A percentile compares a stretch with the other conserved stretches of the same genome.
These are phyloP conservation scores for Anthostomella pinea DNA, from an alignment of 2,329 filamentous ascomycete genomes.

Conservation along the genomic window DNA sequence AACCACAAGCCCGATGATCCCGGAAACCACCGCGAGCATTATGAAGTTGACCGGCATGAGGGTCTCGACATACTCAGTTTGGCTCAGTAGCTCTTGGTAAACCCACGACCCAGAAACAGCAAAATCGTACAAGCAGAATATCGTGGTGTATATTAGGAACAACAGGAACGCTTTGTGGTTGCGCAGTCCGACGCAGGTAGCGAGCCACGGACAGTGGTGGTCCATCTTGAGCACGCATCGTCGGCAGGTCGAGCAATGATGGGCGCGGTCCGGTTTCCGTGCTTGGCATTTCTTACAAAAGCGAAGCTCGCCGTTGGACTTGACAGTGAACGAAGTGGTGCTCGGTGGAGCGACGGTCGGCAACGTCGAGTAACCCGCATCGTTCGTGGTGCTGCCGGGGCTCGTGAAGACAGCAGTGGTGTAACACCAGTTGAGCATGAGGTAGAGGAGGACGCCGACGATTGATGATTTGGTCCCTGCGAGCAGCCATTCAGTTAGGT, in stretches of 20 bases:
- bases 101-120: slow-evolving; percentile 77
- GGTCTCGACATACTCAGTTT: slow-evolving; percentile 68
- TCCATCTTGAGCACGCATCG: slow-evolving; percentile 99
- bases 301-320: slow-evolving; percentile 78
- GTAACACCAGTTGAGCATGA: slow-evolving; percentile 83
- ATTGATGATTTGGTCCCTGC: slow-evolving; percentile 56
- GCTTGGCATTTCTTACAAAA: slow-evolving; percentile 98
- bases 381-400: slow-evolving; percentile 69
- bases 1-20: slow-evolving; percentile 87
- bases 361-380: slow-evolving; percentile 73
- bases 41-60: slow-evolving; percentile 89
- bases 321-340: slow-evolving; percentile 83
- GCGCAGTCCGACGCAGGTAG: slow-evolving; percentile 86
- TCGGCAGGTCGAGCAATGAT: slow-evolving; percentile 94
- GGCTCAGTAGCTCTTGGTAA: slow-evolving; percentile 75
- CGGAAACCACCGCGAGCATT: slow-evolving; percentile 78
- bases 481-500: too few relatives aligned
- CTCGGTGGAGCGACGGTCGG: slow-evolving; percentile 64
- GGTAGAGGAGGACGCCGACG: slow-evolving; percentile 68
- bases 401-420: slow-evolving; percentile 90
- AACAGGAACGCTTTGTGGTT: slow-evolving; percentile 97
- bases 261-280: slow-evolving; percentile 89
- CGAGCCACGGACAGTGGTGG: slow-evolving; percentile 97
- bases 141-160: slow-evolving; percentile 82
- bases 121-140: slow-evolving; percentile 83